These are phyloP conservation scores for Pseudoperonospora humuli DNA, from an alignment of 352 stramenopile genomes.

Conservation along the genomic window DNA sequence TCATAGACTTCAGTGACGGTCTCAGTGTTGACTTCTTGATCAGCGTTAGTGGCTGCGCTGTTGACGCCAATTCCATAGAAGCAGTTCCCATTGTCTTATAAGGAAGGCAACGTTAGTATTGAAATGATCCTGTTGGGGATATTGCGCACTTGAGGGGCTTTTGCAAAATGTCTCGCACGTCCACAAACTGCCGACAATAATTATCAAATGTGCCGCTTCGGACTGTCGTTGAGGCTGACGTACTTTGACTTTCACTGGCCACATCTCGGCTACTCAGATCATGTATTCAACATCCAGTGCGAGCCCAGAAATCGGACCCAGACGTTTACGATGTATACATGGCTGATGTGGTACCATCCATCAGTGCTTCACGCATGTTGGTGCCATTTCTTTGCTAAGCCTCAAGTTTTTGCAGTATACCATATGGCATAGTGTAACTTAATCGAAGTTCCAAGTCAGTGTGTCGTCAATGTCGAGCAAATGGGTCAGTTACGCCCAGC, in stretches of 20 bases:
- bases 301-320: too few species aligned
- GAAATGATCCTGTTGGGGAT: neutral
- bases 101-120: conserved; percentile 2
- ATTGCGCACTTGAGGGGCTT: conserved; percentile 16
- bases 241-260: conserved; percentile 17
- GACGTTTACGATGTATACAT: too few species aligned
- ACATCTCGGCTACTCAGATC: conserved; percentile 1
- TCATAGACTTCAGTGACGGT: conserved; percentile 25
- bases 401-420: too few species aligned
- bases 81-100: neutral
- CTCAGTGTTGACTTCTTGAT: conserved; percentile 23
- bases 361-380: too few species aligned
- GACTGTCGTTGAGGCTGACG: conserved; percentile 18
- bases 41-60: conserved; percentile 18
- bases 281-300: too few species aligned
- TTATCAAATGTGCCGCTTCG: conserved; percentile 5
- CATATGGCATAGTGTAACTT: too few species aligned
- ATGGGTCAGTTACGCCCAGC: too few species aligned
- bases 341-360: too few species aligned
- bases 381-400: too few species aligned
- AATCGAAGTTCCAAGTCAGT: too few species aligned
- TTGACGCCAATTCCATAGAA: conserved; percentile 3
- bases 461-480: too few species aligned
- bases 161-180: conserved; percentile 15
- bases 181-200: conserved; percentile 4